Evolutionary conservation across 768 basidiomycete species (phyloP), one percentile per base, ranked within the genome.

Genomic region (Boletus sp.): DNA sequence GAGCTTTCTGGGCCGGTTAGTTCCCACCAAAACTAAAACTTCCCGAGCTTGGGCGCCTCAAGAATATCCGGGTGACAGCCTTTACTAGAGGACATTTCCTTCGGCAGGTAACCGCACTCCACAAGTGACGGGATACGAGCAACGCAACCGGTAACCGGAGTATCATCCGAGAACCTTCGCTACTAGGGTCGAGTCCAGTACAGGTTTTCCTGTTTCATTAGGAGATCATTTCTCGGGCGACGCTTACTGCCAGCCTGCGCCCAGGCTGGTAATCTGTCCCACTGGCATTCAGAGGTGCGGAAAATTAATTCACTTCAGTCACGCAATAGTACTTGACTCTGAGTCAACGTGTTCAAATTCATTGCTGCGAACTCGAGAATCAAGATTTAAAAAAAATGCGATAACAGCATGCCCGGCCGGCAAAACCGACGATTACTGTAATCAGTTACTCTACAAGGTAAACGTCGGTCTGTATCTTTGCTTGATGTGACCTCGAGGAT

Each of bases 1-100:
- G 49, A 56, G 59, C 61, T 60, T 68, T 69, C 64, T 64, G 50
- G 63, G 55, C 62, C 57, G 62, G 50, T 54, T 47, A 56, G 51
- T 71, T 73, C 70, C 70, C 70, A 71, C 70, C 69, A 18, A 62
- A 50, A 56, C 47, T 55, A 40, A 24, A 54, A 33, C 55, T 58
- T 61, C 52, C 54, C 59, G 57, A 60, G 45, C 47, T 47, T 61
- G 44, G 37, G 67, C 64, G 67, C 47, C 39, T 57, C 47, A 52
- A 20, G 56, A 59, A 63, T 47, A 48, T 10, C 49, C 47, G 39
- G 42, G 5, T 46, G 50, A 48, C 57, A 35, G 24, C 24, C 3
- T 24, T 24, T 24, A 24, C 24, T 24, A 24, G 24, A 24, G 24
- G 24, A 24, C 24, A 24, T 24, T 24, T 24, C 24, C 24, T 24